Base-by-base conservation (phyloP, 1,284 basidiomycete species). In the Sanghuangporus baumii region DNA sequence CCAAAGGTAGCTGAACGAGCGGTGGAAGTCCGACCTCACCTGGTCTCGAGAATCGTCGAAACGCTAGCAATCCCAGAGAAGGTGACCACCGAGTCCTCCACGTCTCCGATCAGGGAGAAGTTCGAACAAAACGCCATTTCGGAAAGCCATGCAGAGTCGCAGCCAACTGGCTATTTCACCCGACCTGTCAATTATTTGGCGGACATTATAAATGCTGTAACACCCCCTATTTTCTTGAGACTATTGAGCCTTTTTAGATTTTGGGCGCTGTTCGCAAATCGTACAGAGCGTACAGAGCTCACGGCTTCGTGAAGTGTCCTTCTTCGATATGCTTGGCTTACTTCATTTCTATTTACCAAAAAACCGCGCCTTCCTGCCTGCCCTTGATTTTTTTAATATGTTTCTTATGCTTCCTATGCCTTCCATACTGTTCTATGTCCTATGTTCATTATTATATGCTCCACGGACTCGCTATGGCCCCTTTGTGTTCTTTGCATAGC, bases 1-100 rank as follows among this genome's bases (percentile, higher is more conserved):
- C 72, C 75, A 6, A 63, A 66, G 41, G 71, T 61, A 43, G 52
- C 11, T n/a, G 63, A 64, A 40, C 54, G 55, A 50, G 63, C 58
- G 3, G 51, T 64, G 26, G 58, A 64, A 6, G 55, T 54, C n/a
- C 63, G 37, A 36, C 63, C 63, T 18, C 34, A 47, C 12, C 31
- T 55, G 40, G 36, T 57, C 36, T 65, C 63, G n/a, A 60, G 55
- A 23, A 23, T 50, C 14, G 50, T 61, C 34, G 63, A 65, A 37
- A 65, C 63, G 11, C 18, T 57, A 7, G 52, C 43, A 14, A 43
- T 55, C 16, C 63, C 63, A 7, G 55, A 40, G 7, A 63, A 38
- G 31, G 43, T 55, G 26, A 54, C 57, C 26, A 55, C 57, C 8
- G 36, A 57, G 52, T 40, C 55, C 26, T 61, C 59, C 16, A 58